These are phyloP conservation scores for Pseudotsuga menziesii DNA, from an alignment of 75 land plant species.

Conservation along the genomic window DNA sequence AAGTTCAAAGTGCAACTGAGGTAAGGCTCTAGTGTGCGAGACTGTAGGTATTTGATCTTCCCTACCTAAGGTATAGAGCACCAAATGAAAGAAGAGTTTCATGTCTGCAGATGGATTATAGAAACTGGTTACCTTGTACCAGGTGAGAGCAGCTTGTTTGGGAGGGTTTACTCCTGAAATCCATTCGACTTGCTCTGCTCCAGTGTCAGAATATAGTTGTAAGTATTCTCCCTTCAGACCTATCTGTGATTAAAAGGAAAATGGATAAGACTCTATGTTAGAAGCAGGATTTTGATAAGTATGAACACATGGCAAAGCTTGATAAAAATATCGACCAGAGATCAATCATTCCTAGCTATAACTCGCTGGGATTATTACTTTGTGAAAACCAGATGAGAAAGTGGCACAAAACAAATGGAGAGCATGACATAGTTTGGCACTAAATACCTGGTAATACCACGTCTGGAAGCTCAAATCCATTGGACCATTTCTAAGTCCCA, in stretches of 20 bases:
- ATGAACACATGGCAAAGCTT: no score
- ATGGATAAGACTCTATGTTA: background rate
- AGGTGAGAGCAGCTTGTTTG: background rate
- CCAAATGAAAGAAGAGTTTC: no score
- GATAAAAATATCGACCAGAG: no score
- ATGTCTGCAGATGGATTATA: no score
- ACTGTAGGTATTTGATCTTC: no score
- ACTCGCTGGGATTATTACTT: no score
- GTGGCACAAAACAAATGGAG: background rate
- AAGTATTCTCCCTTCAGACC: slow-evolving; percentile 7
- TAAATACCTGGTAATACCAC: slow-evolving; percentile 6
- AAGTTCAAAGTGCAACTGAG: no score
- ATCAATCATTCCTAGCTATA: no score
- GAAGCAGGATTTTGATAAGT: background rate
- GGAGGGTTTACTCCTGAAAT: slow-evolving; percentile 3
- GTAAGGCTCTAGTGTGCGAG: no score
- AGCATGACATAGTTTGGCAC: background rate
- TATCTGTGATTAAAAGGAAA: background rate
- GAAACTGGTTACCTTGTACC: slow-evolving; percentile 5
- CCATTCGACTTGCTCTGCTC: background rate
- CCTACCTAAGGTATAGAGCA: no score
- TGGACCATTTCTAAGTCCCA: background rate
- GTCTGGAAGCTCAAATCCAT: background rate
- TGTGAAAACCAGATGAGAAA: no score
- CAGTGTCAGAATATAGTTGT: background rate